Percentiles rank a stretch among this genome's conserved stretches.
These are phyloP conservation scores for Eutypella sp. DNA, from an alignment of 2,329 filamentous ascomycete species.

Conservation along the genomic window DNA sequence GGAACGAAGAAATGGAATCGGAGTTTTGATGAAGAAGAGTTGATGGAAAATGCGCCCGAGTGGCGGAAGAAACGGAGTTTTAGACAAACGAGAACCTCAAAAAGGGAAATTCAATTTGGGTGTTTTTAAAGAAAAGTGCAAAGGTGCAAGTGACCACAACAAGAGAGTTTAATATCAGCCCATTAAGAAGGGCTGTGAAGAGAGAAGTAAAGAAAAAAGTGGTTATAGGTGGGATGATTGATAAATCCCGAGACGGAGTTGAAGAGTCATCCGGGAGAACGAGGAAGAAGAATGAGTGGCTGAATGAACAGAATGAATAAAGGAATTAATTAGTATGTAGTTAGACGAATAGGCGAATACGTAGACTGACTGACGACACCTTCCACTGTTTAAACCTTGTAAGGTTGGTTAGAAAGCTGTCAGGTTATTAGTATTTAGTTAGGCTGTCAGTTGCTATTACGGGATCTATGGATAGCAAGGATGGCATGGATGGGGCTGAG, in stretches of 20 bases:
- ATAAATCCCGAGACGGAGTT: neutral
- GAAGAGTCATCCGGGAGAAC: neutral
- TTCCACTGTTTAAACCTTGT: neutral
- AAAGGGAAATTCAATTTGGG: no score
- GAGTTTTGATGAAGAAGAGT: no score
- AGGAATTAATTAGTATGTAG: no score
- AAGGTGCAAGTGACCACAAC: slow-evolving; percentile 1
- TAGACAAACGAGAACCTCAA: no score
- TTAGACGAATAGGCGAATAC: neutral
- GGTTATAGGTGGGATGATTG: neutral
- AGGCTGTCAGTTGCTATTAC: no score
- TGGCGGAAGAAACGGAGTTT: slow-evolving; percentile 3
- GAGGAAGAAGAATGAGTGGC: neutral
- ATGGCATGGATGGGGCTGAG: no score
- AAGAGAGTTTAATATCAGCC: slow-evolving; percentile 2
- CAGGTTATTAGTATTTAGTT: no score
- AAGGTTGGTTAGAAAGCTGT: neutral
- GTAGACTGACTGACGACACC: neutral
- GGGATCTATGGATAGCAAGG: no score
- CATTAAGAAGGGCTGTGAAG: slow-evolving; percentile 4
- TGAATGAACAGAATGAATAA: no score
- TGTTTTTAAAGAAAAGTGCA: slow-evolving; percentile 5
- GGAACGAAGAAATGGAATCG: no score
- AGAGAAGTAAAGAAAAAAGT: neutral
- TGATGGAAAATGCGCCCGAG: neutral